phyloP scores from a whole-genome alignment of 2,329 filamentous ascomycete species.

The Colletotrichum noveboracense region DNA sequence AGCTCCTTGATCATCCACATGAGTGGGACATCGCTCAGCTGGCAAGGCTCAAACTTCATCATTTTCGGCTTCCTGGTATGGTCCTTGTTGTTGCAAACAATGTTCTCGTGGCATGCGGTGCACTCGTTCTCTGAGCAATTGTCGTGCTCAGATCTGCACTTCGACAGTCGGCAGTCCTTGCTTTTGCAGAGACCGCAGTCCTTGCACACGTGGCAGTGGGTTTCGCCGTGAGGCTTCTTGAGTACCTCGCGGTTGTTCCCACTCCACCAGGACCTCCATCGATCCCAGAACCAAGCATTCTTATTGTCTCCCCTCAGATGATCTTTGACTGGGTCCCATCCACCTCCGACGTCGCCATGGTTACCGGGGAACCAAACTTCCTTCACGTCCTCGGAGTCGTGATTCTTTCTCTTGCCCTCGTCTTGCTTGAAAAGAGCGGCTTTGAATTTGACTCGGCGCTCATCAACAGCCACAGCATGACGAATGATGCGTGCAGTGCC shows the following conservation, averaged over 20 bases:
- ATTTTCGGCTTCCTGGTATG: no score
- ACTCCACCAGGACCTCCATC: no score
- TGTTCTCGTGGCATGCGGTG: neutral
- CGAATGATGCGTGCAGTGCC: conserved; percentile 39
- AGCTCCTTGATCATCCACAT: conserved; percentile 58
- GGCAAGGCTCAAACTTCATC: conserved; percentile 32
- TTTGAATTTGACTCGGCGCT: conserved; percentile 61
- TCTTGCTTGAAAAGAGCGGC: conserved; percentile 51
- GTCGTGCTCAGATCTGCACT: no score
- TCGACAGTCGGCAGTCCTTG: no score
- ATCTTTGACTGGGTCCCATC: conserved; percentile 44
- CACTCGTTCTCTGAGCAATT: no score
- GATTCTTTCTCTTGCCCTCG: conserved; percentile 25
- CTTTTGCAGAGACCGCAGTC: no score
- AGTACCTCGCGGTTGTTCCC: no score
- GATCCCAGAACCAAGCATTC: neutral
- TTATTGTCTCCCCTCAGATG: conserved; percentile 25
- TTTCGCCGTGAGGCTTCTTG: no score
- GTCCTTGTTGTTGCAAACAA: no score
- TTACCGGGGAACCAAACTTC: conserved; percentile 62
- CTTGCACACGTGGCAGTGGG: no score
- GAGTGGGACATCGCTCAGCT: conserved; percentile 55
- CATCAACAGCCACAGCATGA: conserved; percentile 58
- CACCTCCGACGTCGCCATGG: conserved; percentile 59
- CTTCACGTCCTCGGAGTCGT: conserved; percentile 41